A percentile compares a stretch with the other conserved stretches of the same genome.
Conservation (phyloP, 2,329 filamentous ascomycete species). For the Claviceps quebecensis region DNA sequence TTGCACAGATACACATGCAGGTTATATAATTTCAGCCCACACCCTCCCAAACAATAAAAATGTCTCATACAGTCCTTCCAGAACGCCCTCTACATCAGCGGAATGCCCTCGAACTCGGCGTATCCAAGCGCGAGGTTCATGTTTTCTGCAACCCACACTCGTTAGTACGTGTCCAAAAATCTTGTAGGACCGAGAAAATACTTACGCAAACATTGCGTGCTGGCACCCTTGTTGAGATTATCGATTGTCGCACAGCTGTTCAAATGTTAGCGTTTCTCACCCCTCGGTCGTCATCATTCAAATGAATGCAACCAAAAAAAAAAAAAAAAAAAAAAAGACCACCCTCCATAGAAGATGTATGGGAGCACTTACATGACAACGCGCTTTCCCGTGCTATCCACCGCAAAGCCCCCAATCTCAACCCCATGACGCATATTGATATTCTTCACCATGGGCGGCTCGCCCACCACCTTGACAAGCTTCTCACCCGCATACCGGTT, state of each 20-base stretch:
- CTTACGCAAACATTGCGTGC: conserved; percentile 83
- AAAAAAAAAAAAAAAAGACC: background rate
- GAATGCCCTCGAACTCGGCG: conserved; percentile 78
- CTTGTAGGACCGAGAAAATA: conserved; percentile 23
- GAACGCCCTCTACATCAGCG: conserved; percentile 27
- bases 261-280: conserved; percentile 6
- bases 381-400: conserved; percentile 75
- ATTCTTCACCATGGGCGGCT: conserved; percentile 71
- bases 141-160: conserved; percentile 46
- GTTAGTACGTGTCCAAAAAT: conserved; percentile 22
- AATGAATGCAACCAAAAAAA: background rate
- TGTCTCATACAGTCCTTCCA: too few relatives aligned
- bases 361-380: conserved; percentile 52
- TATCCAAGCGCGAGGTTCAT: conserved; percentile 90
- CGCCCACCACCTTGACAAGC: conserved; percentile 82
- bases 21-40: too few relatives aligned
- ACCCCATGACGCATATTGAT: conserved; percentile 78
- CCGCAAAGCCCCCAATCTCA: conserved; percentile 91
- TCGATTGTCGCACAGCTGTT: conserved; percentile 62
- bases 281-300: too few relatives aligned
- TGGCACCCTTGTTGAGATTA: conserved; percentile 84
- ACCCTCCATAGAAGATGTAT: conserved; percentile 22
- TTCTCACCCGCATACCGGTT: conserved; percentile 93
- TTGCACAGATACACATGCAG: too few relatives aligned
- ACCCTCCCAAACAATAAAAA: too few relatives aligned